Conservation (phyloP, 2,329 filamentous ascomycete genomes). For the Tolypocladium tropicale region DNA sequence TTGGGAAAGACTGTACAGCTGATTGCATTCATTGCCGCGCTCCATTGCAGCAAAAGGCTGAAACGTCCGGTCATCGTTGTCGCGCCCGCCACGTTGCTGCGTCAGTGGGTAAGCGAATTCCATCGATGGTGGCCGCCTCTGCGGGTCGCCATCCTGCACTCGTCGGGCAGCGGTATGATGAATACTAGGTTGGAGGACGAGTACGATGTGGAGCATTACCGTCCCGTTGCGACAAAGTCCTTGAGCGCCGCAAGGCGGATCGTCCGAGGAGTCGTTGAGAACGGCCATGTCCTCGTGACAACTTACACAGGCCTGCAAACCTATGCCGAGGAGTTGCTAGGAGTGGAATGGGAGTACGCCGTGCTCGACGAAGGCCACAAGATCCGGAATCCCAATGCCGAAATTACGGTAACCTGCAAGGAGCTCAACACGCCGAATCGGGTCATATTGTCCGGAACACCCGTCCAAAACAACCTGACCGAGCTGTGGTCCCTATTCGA, state of each 20-base stretch:
- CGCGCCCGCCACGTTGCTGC: constrained; percentile 86
- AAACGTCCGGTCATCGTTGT: constrained; percentile 82
- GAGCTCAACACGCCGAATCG: constrained; percentile 83
- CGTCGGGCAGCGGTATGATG: constrained; percentile 93
- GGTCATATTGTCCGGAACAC: constrained; percentile 89
- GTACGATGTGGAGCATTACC: constrained; percentile 35
- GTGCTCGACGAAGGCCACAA: constrained; percentile 97
- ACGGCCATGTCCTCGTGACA: constrained; percentile 89
- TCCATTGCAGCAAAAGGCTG: constrained; percentile 85
- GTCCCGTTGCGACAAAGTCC: constrained; percentile 21
- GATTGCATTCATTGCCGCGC: constrained; percentile 72
- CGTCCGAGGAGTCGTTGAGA: constrained; percentile 67
- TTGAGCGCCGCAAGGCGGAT: constrained; percentile 63
- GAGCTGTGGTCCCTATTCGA: constrained; percentile 98
- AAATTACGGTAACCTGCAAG: constrained; percentile 92
- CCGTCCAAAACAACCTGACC: constrained; percentile 92
- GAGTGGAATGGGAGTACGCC: constrained; percentile 83
- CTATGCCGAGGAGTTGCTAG: constrained; percentile 72
- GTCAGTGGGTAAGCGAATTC: constrained; percentile 98
- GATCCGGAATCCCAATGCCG: constrained; percentile 91
- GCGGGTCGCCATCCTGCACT: constrained; percentile 87
- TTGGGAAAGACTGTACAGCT: constrained; percentile 79
- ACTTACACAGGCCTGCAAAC: constrained; percentile 95
- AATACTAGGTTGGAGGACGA: constrained; percentile 57
- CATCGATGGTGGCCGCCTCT: constrained; percentile 99